phyloP scores from a whole-genome alignment of 192 early-diverging fungal genomes.

The Coemansia guatemalensis region DNA sequence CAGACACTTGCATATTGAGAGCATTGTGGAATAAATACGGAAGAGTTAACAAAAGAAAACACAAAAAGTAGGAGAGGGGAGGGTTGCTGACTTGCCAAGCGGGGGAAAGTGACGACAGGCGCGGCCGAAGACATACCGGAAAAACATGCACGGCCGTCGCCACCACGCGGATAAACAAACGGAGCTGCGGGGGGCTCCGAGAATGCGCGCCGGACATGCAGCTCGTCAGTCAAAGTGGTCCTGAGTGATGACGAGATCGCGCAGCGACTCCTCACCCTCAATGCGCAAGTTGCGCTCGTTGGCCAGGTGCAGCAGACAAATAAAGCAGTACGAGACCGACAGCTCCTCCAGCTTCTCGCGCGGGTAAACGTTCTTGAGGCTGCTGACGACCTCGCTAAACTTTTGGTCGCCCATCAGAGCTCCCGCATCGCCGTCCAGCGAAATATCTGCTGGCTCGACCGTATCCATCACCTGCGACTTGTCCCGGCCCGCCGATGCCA shows the following conservation, averaged over 20 bases:
- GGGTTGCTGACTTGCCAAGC: neutral
- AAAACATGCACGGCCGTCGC: neutral
- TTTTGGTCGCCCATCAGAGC: constrained; percentile 59
- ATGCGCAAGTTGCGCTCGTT: constrained; percentile 87
- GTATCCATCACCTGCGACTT: constrained; percentile 12
- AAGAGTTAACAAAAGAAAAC: constrained; percentile 4
- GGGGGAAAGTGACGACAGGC: neutral
- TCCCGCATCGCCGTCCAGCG: constrained; percentile 10
- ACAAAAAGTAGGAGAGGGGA: constrained; percentile 1
- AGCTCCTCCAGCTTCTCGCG: constrained; percentile 83
- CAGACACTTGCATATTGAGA: neutral
- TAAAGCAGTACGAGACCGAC: constrained; percentile 96
- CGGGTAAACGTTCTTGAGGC: constrained; percentile 74
- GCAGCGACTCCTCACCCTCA: constrained; percentile 49
- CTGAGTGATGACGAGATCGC: constrained; percentile 53
- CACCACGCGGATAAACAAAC: neutral
- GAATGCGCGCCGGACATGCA: neutral
- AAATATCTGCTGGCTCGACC: constrained; percentile 11
- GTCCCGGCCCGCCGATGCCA: constrained; percentile 41
- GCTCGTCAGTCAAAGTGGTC: constrained; percentile 43
- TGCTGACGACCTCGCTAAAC: constrained; percentile 74
- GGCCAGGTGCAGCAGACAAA: constrained; percentile 93
- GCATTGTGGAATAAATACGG: neutral
- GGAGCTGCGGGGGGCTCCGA: neutral
- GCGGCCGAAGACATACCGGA: constrained; percentile 5